These are phyloP conservation scores for Globisporangium nodosum DNA, from an alignment of 352 stramenopile species.

Conservation along the genomic window DNA sequence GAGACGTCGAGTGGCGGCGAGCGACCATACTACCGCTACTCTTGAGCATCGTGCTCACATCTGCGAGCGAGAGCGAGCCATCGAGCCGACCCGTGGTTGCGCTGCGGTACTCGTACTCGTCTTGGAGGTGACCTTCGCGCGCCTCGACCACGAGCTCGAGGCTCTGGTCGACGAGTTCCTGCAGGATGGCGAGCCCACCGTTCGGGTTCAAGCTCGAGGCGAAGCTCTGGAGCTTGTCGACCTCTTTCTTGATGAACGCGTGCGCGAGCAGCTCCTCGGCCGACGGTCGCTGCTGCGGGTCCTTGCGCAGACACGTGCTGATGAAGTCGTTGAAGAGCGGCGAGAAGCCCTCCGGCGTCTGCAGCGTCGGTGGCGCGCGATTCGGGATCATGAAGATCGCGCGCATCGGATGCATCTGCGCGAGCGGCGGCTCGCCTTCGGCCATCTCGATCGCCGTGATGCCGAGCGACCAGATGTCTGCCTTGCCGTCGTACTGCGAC, in stretches of 20 bases:
- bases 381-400: slow-evolving; percentile 80
- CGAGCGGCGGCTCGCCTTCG: slow-evolving; percentile 77
- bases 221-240: slow-evolving; percentile 34
- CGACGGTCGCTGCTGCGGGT: slow-evolving; percentile 37
- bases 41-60: slow-evolving; percentile 64
- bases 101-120: slow-evolving; percentile 50
- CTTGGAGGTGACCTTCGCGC: slow-evolving; percentile 36
- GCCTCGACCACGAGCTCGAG: slow-evolving; percentile 55
- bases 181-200: slow-evolving; percentile 44
- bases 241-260: slow-evolving; percentile 56
- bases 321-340: slow-evolving; percentile 56
- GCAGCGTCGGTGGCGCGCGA: slow-evolving; percentile 47
- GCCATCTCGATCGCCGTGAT: slow-evolving; percentile 90
- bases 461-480: slow-evolving; percentile 78
- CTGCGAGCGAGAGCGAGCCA: slow-evolving; percentile 51
- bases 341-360: slow-evolving; percentile 34
- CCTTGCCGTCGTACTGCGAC: slow-evolving; percentile 79
- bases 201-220: slow-evolving; percentile 3
- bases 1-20: slow-evolving; percentile 16
- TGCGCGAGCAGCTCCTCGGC: slow-evolving; percentile 48
- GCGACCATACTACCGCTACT: slow-evolving; percentile 17
- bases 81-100: slow-evolving; percentile 45
- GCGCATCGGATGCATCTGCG: slow-evolving; percentile 85
- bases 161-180: slow-evolving; percentile 70
- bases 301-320: slow-evolving; percentile 59